phyloP scores from a whole-genome alignment of 805 yeast species.

The Cyberlindnera maclurae region DNA sequence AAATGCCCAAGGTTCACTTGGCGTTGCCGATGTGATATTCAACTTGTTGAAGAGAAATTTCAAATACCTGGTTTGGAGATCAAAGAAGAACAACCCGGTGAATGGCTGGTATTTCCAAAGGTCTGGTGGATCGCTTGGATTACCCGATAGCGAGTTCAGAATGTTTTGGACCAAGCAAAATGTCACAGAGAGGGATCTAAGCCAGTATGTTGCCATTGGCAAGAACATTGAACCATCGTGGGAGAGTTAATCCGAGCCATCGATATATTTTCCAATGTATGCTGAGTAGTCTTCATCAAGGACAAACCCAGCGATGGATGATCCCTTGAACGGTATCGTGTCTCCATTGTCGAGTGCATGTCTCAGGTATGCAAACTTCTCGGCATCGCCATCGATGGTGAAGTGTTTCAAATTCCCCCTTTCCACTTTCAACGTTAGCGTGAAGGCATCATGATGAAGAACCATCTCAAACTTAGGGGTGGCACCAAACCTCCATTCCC shows the following conservation, averaged over 20 bases:
- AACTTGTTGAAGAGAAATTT: slow-evolving; percentile 65
- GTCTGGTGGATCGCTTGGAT: slow-evolving; percentile 58
- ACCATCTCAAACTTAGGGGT: slow-evolving; percentile 68
- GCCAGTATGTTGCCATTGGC: slow-evolving; percentile 48
- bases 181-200: slow-evolving; percentile 29
- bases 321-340: slow-evolving; percentile 32
- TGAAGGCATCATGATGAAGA: slow-evolving; percentile 29
- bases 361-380: slow-evolving; percentile 30
- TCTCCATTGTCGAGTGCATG: slow-evolving; percentile 24
- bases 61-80: slow-evolving; percentile 77
- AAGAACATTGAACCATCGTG: slow-evolving; percentile 51
- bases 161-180: slow-evolving; percentile 37
- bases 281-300: slow-evolving; percentile 36
- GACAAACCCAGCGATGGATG: slow-evolving; percentile 37
- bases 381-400: slow-evolving; percentile 15
- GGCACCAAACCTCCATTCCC: slow-evolving; percentile 72
- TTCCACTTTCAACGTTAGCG: slow-evolving; percentile 38
- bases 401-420: slow-evolving; percentile 36
- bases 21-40: slow-evolving; percentile 89
- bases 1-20: slow-evolving; percentile 81
- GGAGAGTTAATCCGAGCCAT: slow-evolving; percentile 30
- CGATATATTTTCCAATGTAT: slow-evolving; percentile 40
- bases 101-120: slow-evolving; percentile 98
- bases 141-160: slow-evolving; percentile 34
- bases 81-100: slow-evolving; percentile 79